Base-by-base conservation (phyloP, 2,329 filamentous ascomycete genomes). In the Fusarium circinatum region DNA sequence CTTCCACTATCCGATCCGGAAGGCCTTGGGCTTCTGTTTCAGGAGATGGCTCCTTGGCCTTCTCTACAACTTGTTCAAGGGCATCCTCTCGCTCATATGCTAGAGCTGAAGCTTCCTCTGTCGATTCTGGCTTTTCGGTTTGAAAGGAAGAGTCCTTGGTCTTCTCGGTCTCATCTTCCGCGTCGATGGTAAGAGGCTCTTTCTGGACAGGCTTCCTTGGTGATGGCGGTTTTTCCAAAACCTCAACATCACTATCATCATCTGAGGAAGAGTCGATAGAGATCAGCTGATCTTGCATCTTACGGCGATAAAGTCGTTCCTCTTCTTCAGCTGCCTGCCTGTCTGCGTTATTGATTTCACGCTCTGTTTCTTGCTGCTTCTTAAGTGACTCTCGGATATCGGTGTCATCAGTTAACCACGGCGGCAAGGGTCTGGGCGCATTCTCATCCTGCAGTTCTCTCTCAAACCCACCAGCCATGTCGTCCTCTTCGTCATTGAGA, bases 401-500 rank as follows among this genome's bases (percentile, higher is more conserved):
- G 5, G 87, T 86, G 11, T 90, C 83, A 70, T 90, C 88, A 6
- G 84, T 83, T 78, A 96, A 88, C 94, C 94, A 96, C 2, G 94
- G 94, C 3, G 94, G 94, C 13, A 96, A 79, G 1, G 92, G 91
- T n/a, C 84, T 86, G 3, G 88, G 85, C 8, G 80, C 82, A 80
- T 86, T 80, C 70, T 86, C 78, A 76, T 80, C 78, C 15, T 81
- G 78, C 8, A 76, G 65, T 28, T 87, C 85, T 72, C 85, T 89
- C 62, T 92, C 88, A 76, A 95, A 94, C 0, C 92, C 93, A 28
- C 92, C 92, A 42, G 89, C 88, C 68, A 85, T 81, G 11, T 89
- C 87, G 59, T 88, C 82, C 8, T 82, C 72, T 8, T 81, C 70
- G 61, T 20, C 80, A 72, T 36, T 82, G 70, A 62, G 63, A 68